Percentiles rank a stretch among this genome's conserved stretches.
These are phyloP conservation scores for Apium graveolens DNA, from an alignment of 129 eudicot genomes.

Conservation along the genomic window DNA sequence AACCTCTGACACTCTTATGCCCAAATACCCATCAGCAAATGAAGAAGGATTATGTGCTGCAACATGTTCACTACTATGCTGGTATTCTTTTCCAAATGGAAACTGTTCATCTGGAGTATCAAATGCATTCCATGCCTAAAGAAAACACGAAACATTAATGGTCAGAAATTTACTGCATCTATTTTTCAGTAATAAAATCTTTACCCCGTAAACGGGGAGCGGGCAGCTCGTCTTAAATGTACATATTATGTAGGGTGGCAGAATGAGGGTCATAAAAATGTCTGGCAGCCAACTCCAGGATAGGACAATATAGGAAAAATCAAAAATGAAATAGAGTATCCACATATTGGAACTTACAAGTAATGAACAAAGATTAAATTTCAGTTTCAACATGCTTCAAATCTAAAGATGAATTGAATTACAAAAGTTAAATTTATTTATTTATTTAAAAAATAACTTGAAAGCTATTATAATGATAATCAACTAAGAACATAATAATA, in stretches of 20 bases:
- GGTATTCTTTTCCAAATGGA: slow-evolving; percentile 19
- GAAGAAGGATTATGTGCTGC: slow-evolving; percentile 25
- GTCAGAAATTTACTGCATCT: not conserved
- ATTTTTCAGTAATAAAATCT: not conserved
- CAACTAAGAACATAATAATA: not conserved
- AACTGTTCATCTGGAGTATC: slow-evolving; percentile 32
- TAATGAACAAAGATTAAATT: not conserved
- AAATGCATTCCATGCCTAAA: slow-evolving; percentile 69
- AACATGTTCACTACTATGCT: slow-evolving; percentile 25
- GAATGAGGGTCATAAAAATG: not conserved
- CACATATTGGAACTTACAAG: not conserved
- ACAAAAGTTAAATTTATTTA: not conserved
- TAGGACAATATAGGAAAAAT: not conserved
- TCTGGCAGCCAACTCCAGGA: not conserved
- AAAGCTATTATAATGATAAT: not conserved
- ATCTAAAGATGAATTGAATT: not conserved
- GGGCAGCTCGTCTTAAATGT: not conserved
- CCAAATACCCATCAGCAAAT: slow-evolving; percentile 25
- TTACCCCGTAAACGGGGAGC: not conserved
- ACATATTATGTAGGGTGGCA: not conserved
- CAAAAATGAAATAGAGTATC: not conserved
- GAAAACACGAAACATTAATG: slow-evolving; percentile 11
- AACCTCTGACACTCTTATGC: slow-evolving; percentile 34
- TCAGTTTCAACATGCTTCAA: not conserved
- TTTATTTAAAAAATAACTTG: not conserved